Evolutionary conservation across 139 green algal genomes (phyloP), one percentile per base, ranked within the genome.

Genomic region (Haematococcus lacustris): DNA sequence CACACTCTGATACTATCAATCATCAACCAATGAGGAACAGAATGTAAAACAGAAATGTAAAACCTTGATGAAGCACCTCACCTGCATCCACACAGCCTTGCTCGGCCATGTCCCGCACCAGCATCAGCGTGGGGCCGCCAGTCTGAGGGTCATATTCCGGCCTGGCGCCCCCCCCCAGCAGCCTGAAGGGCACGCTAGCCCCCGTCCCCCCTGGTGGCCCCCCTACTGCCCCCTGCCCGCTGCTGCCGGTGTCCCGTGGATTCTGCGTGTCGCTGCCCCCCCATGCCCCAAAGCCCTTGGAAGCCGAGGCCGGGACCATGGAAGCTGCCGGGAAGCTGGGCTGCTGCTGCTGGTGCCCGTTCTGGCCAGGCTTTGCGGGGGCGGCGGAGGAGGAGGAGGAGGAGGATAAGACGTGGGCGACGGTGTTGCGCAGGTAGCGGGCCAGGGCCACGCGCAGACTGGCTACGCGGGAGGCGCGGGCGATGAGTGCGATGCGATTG

Each of bases 121-220:
- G n/a, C n/a, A n/a, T n/a, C 66, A 87, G 82, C 43, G 78, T 84
- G 38, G 83, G 82, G 21, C 78, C 76, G 1, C 66, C 73, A 3
- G 76, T 80, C n/a, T 73, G 47, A 0, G 76, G 74, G 71, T 87
- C 82, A 30, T 82, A 38, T 30, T 79, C 78, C 3, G 70, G 60
- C 39, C 71, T 74, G 28, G 51, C 57, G n/a, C 32, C 76, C 71
- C 28, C 65, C n/a, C n/a, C n/a, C n/a, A n/a, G n/a, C n/a, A n/a
- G n/a, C n/a, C n/a, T n/a, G n/a, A n/a, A n/a, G n/a, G 39, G 71
- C 30, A 9, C 40, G 13, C 38, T 34, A 28, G 26, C 68, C 3
- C 28, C 43, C 33, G 4, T 47, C 66, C 1, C 61, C 66, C 62
- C 63, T 1, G 34, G 32, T 63, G 9, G 37, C 60, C 6, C 59